A percentile compares a stretch with the other conserved stretches of the same genome.
Conservation (phyloP, 495 filamentous ascomycete species). For the Darksidea phi region DNA sequence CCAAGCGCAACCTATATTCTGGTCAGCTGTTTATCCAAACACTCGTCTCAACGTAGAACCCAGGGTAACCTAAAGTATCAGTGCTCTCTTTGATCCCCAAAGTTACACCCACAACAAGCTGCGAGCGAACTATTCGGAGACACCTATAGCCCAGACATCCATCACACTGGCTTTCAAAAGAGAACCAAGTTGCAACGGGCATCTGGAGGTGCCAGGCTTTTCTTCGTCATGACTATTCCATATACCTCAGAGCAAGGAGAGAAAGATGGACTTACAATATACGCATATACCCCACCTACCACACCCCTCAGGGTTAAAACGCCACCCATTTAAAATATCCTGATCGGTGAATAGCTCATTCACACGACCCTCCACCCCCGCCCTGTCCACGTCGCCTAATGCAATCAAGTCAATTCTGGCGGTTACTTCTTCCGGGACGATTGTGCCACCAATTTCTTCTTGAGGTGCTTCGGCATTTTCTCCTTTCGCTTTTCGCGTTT, state of each 20-base stretch:
- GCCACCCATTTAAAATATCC: too few species aligned
- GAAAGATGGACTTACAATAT: too few species aligned
- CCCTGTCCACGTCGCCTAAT: too few species aligned
- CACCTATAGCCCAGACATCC: background rate
- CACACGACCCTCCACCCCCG: too few species aligned
- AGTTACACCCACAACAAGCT: background rate
- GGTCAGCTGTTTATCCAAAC: too few species aligned
- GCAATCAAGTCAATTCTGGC: too few species aligned
- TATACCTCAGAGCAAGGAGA: too few species aligned
- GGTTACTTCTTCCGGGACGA: slow-evolving; percentile 43
- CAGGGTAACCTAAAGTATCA: background rate
- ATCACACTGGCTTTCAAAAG: slow-evolving; percentile 8
- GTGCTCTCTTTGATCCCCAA: slow-evolving; percentile 18
- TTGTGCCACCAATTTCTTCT: slow-evolving; percentile 69
- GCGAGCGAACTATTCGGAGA: slow-evolving; percentile 6
- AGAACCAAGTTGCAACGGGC: slow-evolving; percentile 7
- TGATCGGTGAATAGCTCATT: too few species aligned
- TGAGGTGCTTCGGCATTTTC: slow-evolving; percentile 93
- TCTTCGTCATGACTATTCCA: slow-evolving; percentile 12
- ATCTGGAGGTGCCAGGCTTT: slow-evolving; percentile 4
- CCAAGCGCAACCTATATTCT: too few species aligned
- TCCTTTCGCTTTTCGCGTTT: slow-evolving; percentile 86
- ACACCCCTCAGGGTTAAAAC: too few species aligned
- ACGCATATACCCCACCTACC: too few species aligned
- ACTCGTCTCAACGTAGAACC: too few species aligned